phyloP scores from a whole-genome alignment of 805 yeast species.

The Metschnikowia amazonensis region DNA sequence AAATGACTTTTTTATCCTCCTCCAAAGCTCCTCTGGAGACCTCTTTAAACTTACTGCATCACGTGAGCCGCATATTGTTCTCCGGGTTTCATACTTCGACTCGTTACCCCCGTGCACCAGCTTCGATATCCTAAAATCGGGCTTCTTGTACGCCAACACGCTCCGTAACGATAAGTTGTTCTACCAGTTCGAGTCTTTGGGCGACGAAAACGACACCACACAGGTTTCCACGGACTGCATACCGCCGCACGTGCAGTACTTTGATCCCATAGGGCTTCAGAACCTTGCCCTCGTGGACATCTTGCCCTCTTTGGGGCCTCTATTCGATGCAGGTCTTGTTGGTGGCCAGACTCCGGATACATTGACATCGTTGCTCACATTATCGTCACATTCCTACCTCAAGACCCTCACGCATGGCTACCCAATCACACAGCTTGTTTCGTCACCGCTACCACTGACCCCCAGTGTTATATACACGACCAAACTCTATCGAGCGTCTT shows the following conservation, averaged over 20 bases:
- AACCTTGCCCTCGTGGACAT: constrained; percentile 60
- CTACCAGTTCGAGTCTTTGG: constrained; percentile 78
- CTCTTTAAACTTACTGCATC: constrained; percentile 57
- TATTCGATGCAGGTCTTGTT: constrained; percentile 27
- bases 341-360: not conserved
- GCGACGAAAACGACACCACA: constrained; percentile 45
- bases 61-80: constrained; percentile 37
- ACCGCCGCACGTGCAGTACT: not conserved
- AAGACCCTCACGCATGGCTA: constrained; percentile 55
- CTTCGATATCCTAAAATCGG: constrained; percentile 64
- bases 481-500: constrained; percentile 41
- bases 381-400: constrained; percentile 44
- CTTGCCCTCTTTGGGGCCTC: constrained; percentile 50
- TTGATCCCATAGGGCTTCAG: constrained; percentile 38
- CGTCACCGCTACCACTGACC: constrained; percentile 68
- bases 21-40: constrained; percentile 74
- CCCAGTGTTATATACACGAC: constrained; percentile 66
- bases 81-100: constrained; percentile 65
- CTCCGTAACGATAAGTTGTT: constrained; percentile 60
- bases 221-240: not conserved
- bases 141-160: constrained; percentile 67
- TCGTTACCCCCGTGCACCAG: constrained; percentile 58
- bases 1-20: constrained; percentile 56
- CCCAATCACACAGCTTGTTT: constrained; percentile 57
- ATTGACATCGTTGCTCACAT: constrained; percentile 19